phyloP scores from a whole-genome alignment of 1,284 basidiomycete species.

The Trametes versicolor region DNA sequence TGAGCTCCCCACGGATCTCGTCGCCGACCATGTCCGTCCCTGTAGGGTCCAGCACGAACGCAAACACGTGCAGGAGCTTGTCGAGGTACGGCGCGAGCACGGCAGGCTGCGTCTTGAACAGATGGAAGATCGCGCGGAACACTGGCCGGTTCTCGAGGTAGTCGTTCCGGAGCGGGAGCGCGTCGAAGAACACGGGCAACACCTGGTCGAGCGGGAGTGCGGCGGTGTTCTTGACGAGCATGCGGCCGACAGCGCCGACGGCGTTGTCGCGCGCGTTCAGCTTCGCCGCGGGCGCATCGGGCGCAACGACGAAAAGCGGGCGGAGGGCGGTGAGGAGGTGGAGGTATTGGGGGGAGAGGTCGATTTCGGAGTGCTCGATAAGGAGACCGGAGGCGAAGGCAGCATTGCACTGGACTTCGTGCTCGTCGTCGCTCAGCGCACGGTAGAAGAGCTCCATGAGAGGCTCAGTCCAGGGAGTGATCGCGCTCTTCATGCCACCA shows the following conservation, averaged over 20 bases:
- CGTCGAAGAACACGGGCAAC: slow-evolving; percentile 84
- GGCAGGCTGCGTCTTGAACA: slow-evolving; percentile 83
- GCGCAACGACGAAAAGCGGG: slow-evolving; percentile 81
- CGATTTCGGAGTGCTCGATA: slow-evolving; percentile 87
- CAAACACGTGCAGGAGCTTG: slow-evolving; percentile 85
- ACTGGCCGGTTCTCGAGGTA: slow-evolving; percentile 90
- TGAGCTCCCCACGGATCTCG: slow-evolving; percentile 79
- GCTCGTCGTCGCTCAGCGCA: slow-evolving; percentile 86
- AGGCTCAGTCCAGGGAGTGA: slow-evolving; percentile 90
- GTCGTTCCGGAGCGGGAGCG: slow-evolving; percentile 91
- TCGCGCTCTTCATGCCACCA: slow-evolving; percentile 87
- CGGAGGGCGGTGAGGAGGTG: slow-evolving; percentile 84
- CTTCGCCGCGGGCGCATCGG: slow-evolving; percentile 68
- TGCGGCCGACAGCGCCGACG: slow-evolving; percentile 89
- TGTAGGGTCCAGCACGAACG: slow-evolving; percentile 83
- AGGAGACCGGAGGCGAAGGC: slow-evolving; percentile 95
- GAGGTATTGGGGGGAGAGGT: slow-evolving; percentile 88
- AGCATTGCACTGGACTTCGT: slow-evolving; percentile 96
- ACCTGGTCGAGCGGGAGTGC: slow-evolving; percentile 94
- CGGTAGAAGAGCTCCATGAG: slow-evolving; percentile 86
- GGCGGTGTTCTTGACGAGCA: slow-evolving; percentile 85
- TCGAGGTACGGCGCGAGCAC: slow-evolving; percentile 85
- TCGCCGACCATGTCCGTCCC: slow-evolving; percentile 80
- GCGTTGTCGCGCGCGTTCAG: slow-evolving; percentile 97
- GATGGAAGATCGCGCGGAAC: slow-evolving; percentile 89